Conservation (phyloP, 371 early-diverging fungal genomes). For the Sporodiniella umbellata region DNA sequence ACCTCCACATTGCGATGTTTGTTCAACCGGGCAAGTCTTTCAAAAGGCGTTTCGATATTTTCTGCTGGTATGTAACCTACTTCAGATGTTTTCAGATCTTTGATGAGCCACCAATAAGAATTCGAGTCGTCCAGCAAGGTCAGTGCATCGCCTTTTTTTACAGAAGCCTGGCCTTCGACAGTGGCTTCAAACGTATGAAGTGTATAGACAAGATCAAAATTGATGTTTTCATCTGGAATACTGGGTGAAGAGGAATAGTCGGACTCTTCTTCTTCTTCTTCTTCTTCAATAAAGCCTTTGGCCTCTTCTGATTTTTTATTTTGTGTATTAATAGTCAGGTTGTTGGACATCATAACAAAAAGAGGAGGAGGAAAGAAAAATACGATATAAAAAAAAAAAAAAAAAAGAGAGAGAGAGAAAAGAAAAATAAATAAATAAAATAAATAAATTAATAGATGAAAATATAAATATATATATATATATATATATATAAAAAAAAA, state of each 20-base stretch:
- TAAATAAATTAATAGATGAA: neutral
- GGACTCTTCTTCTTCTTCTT: constrained; percentile 13
- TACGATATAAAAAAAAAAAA: neutral
- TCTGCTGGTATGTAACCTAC: constrained; percentile 95
- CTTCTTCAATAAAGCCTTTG: constrained; percentile 6
- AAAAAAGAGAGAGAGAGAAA: neutral
- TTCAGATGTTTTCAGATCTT: constrained; percentile 74
- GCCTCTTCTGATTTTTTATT: neutral
- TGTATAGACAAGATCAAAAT: constrained; percentile 70
- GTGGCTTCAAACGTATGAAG: constrained; percentile 88
- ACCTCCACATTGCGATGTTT: constrained; percentile 72
- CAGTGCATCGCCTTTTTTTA: constrained; percentile 79
- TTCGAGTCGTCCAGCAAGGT: constrained; percentile 87
- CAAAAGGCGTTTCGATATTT: constrained; percentile 87
- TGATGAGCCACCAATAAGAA: constrained; percentile 94
- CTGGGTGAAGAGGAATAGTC: constrained; percentile 26
- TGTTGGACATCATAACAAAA: neutral
- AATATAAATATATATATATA: too few species aligned
- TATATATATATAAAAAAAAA: too few species aligned
- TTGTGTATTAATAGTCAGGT: constrained; percentile 1
- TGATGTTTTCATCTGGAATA: constrained; percentile 32
- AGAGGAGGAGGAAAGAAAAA: neutral
- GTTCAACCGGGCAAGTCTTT: constrained; percentile 88
- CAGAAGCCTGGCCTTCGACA: constrained; percentile 90
- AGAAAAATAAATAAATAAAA: neutral